A percentile compares a stretch with the other conserved stretches of the same genome.
Evolutionary conservation across 805 yeast genomes (phyloP).

Genomic region (Ogataea pini): DNA sequence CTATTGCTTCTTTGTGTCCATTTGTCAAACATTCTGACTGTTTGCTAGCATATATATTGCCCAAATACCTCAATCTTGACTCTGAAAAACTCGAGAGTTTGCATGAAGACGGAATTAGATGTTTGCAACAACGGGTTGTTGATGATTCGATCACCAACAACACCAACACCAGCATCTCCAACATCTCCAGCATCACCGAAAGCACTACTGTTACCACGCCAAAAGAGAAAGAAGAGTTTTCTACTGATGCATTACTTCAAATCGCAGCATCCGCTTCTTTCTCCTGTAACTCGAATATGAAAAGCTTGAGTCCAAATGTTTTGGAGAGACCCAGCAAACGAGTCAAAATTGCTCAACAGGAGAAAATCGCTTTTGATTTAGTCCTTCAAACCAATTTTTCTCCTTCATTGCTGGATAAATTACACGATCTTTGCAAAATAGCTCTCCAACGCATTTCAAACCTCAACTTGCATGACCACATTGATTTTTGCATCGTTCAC

Average conservation of each 20-base stretch:
- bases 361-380: neutral
- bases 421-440: neutral
- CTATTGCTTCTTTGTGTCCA: constrained; percentile 11
- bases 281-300: neutral
- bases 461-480: neutral
- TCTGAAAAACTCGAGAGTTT: neutral
- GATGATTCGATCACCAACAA: neutral
- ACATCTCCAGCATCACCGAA: neutral
- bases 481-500: constrained; percentile 3
- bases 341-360: neutral
- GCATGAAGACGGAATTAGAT: constrained; percentile 9
- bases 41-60: constrained; percentile 16
- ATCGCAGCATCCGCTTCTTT: constrained; percentile 8
- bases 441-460: neutral
- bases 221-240: neutral
- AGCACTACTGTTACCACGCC: neutral
- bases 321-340: constrained; percentile 6
- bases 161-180: neutral
- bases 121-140: neutral
- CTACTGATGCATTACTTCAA: constrained; percentile 5
- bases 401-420: neutral
- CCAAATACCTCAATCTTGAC: constrained; percentile 10
- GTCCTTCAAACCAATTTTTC: constrained; percentile 1
- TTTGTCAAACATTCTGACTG: constrained; percentile 13
- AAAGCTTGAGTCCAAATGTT: neutral